A percentile compares a stretch with the other conserved stretches of the same genome.
These are phyloP conservation scores for Kentomonas sorsogonicus DNA, from an alignment of 208 protist species.

Conservation along the genomic window DNA sequence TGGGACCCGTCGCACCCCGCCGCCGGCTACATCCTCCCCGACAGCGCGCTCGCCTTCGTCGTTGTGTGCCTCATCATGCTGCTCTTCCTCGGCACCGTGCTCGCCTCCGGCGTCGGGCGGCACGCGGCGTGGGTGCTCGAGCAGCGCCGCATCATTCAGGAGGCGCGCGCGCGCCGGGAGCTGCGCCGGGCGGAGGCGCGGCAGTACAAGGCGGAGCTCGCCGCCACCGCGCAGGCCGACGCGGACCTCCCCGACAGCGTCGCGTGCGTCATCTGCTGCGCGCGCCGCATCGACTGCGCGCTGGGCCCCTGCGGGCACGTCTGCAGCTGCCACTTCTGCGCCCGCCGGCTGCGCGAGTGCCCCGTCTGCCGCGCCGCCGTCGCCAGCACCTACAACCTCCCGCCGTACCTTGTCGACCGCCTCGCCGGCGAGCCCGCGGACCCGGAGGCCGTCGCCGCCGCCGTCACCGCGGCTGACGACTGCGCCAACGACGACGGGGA, in stretches of 20 bases:
- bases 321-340: slow-evolving; percentile 39
- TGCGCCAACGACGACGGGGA: slow-evolving; percentile 1
- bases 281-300: slow-evolving; percentile 33
- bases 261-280: slow-evolving; percentile 44
- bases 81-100: slow-evolving; percentile 31
- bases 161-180: slow-evolving; percentile 14
- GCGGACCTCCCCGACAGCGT: slow-evolving; percentile 18
- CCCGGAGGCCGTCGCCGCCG: neutral
- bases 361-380: slow-evolving; percentile 38
- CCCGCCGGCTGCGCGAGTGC: slow-evolving; percentile 27
- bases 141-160: slow-evolving; percentile 23
- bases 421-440: slow-evolving; percentile 15
- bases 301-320: slow-evolving; percentile 43
- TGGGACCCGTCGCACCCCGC: slow-evolving; percentile 2
- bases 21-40: slow-evolving; percentile 29
- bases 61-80: slow-evolving; percentile 29
- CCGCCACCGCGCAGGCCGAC: slow-evolving; percentile 22
- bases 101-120: slow-evolving; percentile 28
- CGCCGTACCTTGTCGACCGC: slow-evolving; percentile 28
- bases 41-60: slow-evolving; percentile 23
- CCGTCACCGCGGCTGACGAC: neutral
- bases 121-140: slow-evolving; percentile 32
- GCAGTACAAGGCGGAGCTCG: slow-evolving; percentile 25
- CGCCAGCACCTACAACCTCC: slow-evolving; percentile 29
- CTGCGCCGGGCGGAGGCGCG: slow-evolving; percentile 24